Evolutionary conservation across 2,329 filamentous ascomycete species (phyloP).

Genomic region (Verticillium dahliae): DNA sequence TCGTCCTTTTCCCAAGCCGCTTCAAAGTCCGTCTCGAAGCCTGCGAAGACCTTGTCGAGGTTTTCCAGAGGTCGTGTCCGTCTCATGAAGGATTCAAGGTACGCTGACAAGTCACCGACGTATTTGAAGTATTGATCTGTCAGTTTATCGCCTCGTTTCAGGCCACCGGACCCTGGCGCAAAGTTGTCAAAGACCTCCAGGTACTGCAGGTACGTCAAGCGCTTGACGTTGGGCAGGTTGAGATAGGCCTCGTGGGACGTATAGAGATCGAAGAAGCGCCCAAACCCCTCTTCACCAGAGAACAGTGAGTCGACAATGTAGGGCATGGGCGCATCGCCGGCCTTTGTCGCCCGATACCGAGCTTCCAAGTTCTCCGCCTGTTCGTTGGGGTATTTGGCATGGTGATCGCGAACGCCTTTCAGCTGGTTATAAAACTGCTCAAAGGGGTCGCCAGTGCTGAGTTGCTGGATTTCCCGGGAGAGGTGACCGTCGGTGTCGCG

Average conservation of each 20-base stretch:
- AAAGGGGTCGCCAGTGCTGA: conserved; percentile 80
- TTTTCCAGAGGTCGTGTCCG: conserved; percentile 82
- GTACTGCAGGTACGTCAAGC: conserved; percentile 86
- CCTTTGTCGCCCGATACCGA: conserved; percentile 70
- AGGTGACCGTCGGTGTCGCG: conserved; percentile 67
- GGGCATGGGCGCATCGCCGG: conserved; percentile 52
- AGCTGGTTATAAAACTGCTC: conserved; percentile 88
- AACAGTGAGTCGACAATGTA: conserved; percentile 85
- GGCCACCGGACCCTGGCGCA: conserved; percentile 60
- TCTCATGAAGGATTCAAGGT: conserved; percentile 83
- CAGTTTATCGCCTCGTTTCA: conserved; percentile 78
- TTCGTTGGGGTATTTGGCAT: conserved; percentile 87
- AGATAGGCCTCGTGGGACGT: conserved; percentile 80
- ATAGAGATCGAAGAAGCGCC: conserved; percentile 86
- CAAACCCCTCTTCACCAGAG: conserved; percentile 90
- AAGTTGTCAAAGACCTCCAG: conserved; percentile 89
- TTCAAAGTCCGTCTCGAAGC: conserved; percentile 80
- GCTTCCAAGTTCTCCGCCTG: conserved; percentile 92
- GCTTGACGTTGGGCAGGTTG: conserved; percentile 81
- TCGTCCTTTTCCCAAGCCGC: conserved; percentile 74
- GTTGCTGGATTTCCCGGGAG: conserved; percentile 73
- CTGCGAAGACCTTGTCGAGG: conserved; percentile 66
- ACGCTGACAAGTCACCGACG: conserved; percentile 69
- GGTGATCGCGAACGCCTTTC: conserved; percentile 75
- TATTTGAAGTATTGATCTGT: conserved; percentile 92